Evolutionary conservation across 139 green algal species (phyloP), one percentile per base, ranked within the genome.

Genomic region (Klebsormidium nitens): DNA sequence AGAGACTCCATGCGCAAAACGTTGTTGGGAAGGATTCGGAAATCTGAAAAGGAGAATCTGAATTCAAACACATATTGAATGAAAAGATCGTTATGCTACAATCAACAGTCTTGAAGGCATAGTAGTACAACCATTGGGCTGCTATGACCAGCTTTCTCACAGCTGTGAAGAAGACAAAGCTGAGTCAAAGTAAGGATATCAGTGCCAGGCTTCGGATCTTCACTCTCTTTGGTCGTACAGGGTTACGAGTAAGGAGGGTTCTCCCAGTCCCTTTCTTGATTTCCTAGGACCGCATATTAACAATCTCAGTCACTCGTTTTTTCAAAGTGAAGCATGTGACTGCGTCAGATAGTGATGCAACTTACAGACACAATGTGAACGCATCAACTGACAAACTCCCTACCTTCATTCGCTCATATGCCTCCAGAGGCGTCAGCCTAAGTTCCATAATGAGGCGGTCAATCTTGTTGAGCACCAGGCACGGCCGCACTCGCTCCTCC

Each of bases 401-500:
- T 23, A 79, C 72, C 64, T 78, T 66, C 11, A 96, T 71, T 5
- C 90, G 83, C 31, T 86, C 63, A 70, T 91, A 93, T 0, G 91
- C 89, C 66, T 84, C 74, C 17, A 28, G 8, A 14, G 94, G 87
- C 0, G 82, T 80, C 39, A 98, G 64, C 23, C 74, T 39, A 59
- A 98, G 80, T 86, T 97, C 92, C 48, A 87, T 55, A 31, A 95
- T 89, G 5, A 99, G 87, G 3, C 95, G 82, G 81, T 99, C 95
- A 17, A 99, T 38, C 81, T 99, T 99, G 86, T 98, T 99, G 73
- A 99, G 84, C 8, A 99, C 84, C 57, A 99, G 83, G 72, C 81
- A 89, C 34, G 90, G 83, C 31, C 74, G 49, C 8, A 98, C 79
- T 80, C 90, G 77, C 76, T 97, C 93, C 77, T 95, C 84, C 75